These are phyloP conservation scores for Jatropha curcas DNA, from an alignment of 345 rosid species.

Conservation along the genomic window DNA sequence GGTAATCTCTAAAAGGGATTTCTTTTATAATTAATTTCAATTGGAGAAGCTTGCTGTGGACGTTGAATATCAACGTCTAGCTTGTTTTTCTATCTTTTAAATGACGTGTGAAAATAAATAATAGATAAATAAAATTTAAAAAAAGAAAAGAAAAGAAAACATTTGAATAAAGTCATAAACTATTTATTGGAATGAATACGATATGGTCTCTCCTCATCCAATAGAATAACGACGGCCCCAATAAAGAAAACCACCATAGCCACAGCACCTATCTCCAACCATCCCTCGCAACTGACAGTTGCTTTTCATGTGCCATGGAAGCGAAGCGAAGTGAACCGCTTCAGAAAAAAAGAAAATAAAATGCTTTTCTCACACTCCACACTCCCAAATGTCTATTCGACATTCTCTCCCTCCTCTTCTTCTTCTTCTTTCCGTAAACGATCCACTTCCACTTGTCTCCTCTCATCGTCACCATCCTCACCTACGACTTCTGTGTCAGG, in stretches of 20 bases:
- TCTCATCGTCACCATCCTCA: background rate
- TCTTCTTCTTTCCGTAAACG: background rate
- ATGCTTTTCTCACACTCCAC: slow-evolving; percentile 3
- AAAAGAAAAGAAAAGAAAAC: too few relatives aligned
- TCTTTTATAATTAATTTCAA: too few relatives aligned
- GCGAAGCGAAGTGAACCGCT: too few relatives aligned
- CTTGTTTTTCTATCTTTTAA: too few relatives aligned
- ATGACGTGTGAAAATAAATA: too few relatives aligned
- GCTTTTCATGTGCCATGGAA: background rate
- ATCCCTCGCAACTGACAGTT: background rate
- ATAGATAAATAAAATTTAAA: too few relatives aligned
- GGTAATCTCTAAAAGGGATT: too few relatives aligned
- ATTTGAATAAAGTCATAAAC: too few relatives aligned
- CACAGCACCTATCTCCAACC: background rate
- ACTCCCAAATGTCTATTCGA: background rate
- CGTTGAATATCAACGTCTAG: too few relatives aligned
- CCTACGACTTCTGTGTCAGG: background rate
- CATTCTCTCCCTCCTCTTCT: too few relatives aligned
- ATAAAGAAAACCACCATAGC: background rate
- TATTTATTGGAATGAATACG: too few relatives aligned
- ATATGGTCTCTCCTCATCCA: background rate
- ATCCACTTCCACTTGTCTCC: background rate
- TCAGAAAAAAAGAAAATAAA: background rate
- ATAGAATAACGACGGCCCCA: background rate
- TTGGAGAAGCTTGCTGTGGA: too few relatives aligned